A percentile compares a stretch with the other conserved stretches of the same genome.
phyloP scores from a whole-genome alignment of 495 filamentous ascomycete genomes.

The Penicillium canariense region DNA sequence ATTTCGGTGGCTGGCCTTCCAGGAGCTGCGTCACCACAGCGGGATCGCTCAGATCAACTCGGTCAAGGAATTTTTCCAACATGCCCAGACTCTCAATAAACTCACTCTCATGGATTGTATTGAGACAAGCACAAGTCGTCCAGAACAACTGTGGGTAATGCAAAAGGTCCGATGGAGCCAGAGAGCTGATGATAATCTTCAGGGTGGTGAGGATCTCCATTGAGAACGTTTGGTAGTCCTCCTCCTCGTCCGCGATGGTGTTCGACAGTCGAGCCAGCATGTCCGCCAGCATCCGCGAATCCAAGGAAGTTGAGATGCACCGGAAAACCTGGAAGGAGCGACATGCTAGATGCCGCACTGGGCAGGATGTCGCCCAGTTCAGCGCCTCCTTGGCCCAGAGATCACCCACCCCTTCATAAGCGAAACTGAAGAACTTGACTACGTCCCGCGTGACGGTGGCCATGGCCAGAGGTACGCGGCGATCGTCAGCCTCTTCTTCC shows the following conservation, averaged over 20 bases:
- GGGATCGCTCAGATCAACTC: slow-evolving; percentile 75
- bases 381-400: slow-evolving; percentile 87
- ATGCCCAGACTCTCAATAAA: slow-evolving; percentile 89
- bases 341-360: slow-evolving; percentile 93
- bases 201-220: slow-evolving; percentile 96
- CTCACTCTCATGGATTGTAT: slow-evolving; percentile 93
- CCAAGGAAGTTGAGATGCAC: slow-evolving; percentile 83
- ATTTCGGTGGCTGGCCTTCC: slow-evolving; percentile 76
- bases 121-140: slow-evolving; percentile 92
- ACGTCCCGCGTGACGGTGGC: slow-evolving; percentile 74
- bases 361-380: slow-evolving; percentile 94
- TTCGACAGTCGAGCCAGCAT: slow-evolving; percentile 94
- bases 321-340: slow-evolving; percentile 97
- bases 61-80: slow-evolving; percentile 82
- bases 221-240: slow-evolving; percentile 91
- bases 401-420: slow-evolving; percentile 83
- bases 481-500: slow-evolving; percentile 60
- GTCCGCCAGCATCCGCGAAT: slow-evolving; percentile 90
- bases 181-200: slow-evolving; percentile 79
- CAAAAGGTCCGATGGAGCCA: slow-evolving; percentile 75
- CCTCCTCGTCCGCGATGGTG: slow-evolving; percentile 89
- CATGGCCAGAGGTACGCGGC: slow-evolving; percentile 86
- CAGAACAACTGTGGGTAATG: slow-evolving; percentile 94
- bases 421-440: slow-evolving; percentile 77
- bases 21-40: slow-evolving; percentile 64